These are phyloP conservation scores for Croton laevigatus DNA, from an alignment of 441 rosid species.

Conservation along the genomic window DNA sequence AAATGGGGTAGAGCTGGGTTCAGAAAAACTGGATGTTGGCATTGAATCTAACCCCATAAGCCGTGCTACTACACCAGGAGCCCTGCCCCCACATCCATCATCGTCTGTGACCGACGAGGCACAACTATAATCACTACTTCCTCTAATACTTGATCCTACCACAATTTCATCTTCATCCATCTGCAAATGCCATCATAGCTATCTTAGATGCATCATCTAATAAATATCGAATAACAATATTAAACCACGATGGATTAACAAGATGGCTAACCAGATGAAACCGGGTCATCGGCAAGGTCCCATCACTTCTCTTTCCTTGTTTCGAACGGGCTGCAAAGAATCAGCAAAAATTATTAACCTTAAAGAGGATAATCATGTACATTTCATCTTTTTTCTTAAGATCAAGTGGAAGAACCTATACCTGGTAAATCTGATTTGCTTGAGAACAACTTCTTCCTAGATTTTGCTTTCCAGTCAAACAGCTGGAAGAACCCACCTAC, in stretches of 20 bases:
- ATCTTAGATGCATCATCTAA: slow-evolving; percentile 8
- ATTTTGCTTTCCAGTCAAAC: slow-evolving; percentile 96
- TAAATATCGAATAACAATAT: slow-evolving; percentile 10
- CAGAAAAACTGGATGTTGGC: slow-evolving; percentile 55
- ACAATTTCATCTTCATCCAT: slow-evolving; percentile 63
- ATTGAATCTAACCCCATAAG: slow-evolving; percentile 93
- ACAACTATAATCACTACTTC: slow-evolving; percentile 72
- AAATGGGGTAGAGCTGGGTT: slow-evolving; percentile 54
- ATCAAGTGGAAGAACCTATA: slow-evolving; percentile 21
- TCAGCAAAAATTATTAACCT: slow-evolving; percentile 11
- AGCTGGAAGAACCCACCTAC: slow-evolving; percentile 78
- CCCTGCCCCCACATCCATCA: slow-evolving; percentile 72
- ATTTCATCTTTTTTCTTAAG: neutral
- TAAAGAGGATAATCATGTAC: slow-evolving; percentile 8
- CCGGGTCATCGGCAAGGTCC: slow-evolving; percentile 59
- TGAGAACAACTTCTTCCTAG: slow-evolving; percentile 89
- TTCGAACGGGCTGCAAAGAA: slow-evolving; percentile 45
- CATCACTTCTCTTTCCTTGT: slow-evolving; percentile 67
- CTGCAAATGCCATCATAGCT: slow-evolving; percentile 36
- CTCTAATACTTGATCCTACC: slow-evolving; percentile 48
- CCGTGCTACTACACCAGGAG: slow-evolving; percentile 91
- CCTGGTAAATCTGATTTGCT: slow-evolving; percentile 73
- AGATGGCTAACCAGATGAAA: slow-evolving; percentile 41
- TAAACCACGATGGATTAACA: neutral
- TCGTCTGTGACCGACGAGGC: slow-evolving; percentile 92